Conservation (phyloP, 306 rosid genomes). For the Dryas alaskensis region DNA sequence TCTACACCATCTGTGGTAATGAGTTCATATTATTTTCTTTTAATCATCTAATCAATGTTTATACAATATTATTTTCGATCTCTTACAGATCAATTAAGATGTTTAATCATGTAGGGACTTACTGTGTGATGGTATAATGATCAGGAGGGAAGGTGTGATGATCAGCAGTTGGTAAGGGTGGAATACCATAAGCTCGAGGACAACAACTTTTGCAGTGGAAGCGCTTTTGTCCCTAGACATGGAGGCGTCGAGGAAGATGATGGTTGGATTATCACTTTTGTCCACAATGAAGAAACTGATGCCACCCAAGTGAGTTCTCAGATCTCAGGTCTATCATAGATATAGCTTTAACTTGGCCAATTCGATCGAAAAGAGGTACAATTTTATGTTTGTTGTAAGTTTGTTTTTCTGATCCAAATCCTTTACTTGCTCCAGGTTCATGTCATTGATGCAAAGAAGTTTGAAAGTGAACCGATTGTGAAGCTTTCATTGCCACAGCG, state of each 20-base stretch:
- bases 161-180: constrained; percentile 29
- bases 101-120: no score
- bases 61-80: background rate
- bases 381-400: background rate
- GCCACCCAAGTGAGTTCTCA: constrained; percentile 35
- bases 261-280: constrained; percentile 69
- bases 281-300: constrained; percentile 56
- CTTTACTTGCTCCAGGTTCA: constrained; percentile 12
- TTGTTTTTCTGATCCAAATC: background rate
- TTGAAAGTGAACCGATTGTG: constrained; percentile 26
- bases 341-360: no score
- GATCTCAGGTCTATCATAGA: background rate
- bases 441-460: constrained; percentile 31
- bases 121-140: background rate
- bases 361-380: background rate
- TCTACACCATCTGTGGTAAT: background rate
- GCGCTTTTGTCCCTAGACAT: constrained; percentile 46
- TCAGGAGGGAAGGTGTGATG: background rate
- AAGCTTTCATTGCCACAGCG: constrained; percentile 30
- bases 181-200: constrained; percentile 58
- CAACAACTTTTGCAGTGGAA: constrained; percentile 54
- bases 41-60: no score
- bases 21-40: background rate
- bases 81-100: no score
- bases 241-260: constrained; percentile 66